phyloP scores from a whole-genome alignment of 495 filamentous ascomycete genomes.

The Xylaria longipes region DNA sequence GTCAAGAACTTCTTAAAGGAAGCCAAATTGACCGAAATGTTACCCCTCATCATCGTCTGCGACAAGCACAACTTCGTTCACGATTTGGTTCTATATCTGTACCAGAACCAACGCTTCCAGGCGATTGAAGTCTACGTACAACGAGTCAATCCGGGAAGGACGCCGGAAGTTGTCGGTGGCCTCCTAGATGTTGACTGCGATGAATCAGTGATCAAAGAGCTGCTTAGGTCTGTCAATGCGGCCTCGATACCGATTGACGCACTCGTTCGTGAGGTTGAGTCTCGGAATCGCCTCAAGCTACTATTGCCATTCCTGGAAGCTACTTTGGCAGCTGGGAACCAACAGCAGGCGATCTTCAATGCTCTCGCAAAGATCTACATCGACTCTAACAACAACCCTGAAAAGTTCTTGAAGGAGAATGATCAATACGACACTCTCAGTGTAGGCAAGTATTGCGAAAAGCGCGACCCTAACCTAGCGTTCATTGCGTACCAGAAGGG shows the following conservation, averaged over 20 bases:
- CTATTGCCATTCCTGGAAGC: slow-evolving; percentile 96
- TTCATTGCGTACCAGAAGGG: slow-evolving; percentile 97
- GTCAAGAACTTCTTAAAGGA: slow-evolving; percentile 99
- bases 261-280: slow-evolving; percentile 93
- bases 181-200: slow-evolving; percentile 98
- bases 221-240: slow-evolving; percentile 87
- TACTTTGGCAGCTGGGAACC: slow-evolving; percentile 87
- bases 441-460: slow-evolving; percentile 98
- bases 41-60: slow-evolving; percentile 97
- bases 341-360: slow-evolving; percentile 98
- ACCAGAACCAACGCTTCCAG: slow-evolving; percentile 99
- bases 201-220: slow-evolving; percentile 90
- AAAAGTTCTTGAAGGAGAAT: slow-evolving; percentile 98
- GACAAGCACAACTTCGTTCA: slow-evolving; percentile 99
- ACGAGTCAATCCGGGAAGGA: slow-evolving; percentile 92
- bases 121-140: slow-evolving; percentile 99
- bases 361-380: slow-evolving; percentile 99
- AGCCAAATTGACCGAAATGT: slow-evolving; percentile 86
- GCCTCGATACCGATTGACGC: slow-evolving; percentile 92
- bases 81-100: slow-evolving; percentile 95
- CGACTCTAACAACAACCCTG: slow-evolving; percentile 97
- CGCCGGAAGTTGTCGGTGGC: slow-evolving; percentile 92
- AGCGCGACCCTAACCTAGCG: slow-evolving; percentile 95
- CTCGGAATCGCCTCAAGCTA: slow-evolving; percentile 92
- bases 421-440: slow-evolving; percentile 92